phyloP scores from a whole-genome alignment of 257 asterid genomes.

The Plectranthus barbatus region DNA sequence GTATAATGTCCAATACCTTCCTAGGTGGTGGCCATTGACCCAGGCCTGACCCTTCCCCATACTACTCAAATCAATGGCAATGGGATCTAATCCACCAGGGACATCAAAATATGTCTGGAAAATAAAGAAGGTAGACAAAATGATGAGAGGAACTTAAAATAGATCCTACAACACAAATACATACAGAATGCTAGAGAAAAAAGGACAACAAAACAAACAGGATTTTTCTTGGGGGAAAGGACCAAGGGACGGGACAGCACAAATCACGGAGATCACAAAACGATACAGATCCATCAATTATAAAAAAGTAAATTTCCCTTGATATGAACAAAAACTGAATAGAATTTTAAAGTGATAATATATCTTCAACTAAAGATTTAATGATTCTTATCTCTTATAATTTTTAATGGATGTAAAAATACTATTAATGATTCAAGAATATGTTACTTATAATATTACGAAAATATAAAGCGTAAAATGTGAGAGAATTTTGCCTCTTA shows the following conservation, averaged over 20 bases:
- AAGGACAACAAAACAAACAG: neutral
- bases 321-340: neutral
- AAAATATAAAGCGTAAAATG: too few species aligned
- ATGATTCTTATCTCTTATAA: neutral
- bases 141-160: neutral
- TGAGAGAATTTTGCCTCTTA: too few species aligned
- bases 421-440: too few species aligned
- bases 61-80: slow-evolving; percentile 54
- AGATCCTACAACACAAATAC: neutral
- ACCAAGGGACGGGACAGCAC: neutral
- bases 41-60: slow-evolving; percentile 96
- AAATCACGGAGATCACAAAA: neutral
- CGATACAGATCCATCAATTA: neutral
- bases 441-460: too few species aligned
- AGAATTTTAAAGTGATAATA: neutral
- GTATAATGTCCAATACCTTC: slow-evolving; percentile 77
- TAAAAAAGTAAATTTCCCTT: neutral
- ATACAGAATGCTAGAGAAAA: neutral
- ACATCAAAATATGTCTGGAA: slow-evolving; percentile 65
- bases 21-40: slow-evolving; percentile 88
- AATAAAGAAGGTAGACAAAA: neutral
- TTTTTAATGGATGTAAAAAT: too few species aligned
- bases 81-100: slow-evolving; percentile 67
- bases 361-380: neutral
- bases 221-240: neutral